Base-by-base conservation (phyloP, 768 basidiomycete species). In the Podaxis sp. region DNA sequence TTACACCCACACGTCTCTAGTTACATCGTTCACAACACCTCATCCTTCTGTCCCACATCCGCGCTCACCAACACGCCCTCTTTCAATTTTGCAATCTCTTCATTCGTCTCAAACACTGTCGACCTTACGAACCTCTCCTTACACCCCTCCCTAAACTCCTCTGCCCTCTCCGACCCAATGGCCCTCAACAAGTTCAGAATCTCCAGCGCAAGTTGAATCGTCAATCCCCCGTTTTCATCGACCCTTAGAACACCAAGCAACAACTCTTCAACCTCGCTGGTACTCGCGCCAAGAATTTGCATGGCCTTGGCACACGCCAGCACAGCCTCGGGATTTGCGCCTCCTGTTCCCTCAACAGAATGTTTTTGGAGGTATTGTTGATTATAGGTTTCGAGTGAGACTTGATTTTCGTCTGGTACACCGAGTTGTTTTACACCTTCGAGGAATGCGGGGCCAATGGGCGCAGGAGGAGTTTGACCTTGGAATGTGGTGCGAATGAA, bases 321-420 rank as follows among this genome's bases (percentile, higher is more conserved):
- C 37, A 90, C 76, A 0, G 86, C 85, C 2, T 72, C 65, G 81
- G 81, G 22, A 11, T 36, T 7, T 40, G 33, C 20, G 20, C 44
- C 26, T 50, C 30, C 8, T 15, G 12, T 48, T 33, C 3, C 33
- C 33, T 33, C 53, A 0, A 73, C 67, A 0, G 86, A 75, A 64
- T 89, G 82, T 15, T 70, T 77, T 69, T 95, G 90, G 12, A 94
- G 80, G 72, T 88, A 94, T 64, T 91, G 85, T 17, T 87, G 83
- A 69, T 91, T 95, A 77, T 82, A 90, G 0, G 81, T 81, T 46
- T 89, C 86, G n/a, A 86, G 68, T 0, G 87, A 80, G 1, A 87
- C 65, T 28, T 83, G 82, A 0, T 75, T 77, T 0, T 62, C 60
- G 53, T 22, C 58, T 48, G 52, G 57, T 3, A 46, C 86, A 4